Evolutionary conservation across 495 filamentous ascomycete species (phyloP).

Genomic region (Talaromyces proteolyticus): DNA sequence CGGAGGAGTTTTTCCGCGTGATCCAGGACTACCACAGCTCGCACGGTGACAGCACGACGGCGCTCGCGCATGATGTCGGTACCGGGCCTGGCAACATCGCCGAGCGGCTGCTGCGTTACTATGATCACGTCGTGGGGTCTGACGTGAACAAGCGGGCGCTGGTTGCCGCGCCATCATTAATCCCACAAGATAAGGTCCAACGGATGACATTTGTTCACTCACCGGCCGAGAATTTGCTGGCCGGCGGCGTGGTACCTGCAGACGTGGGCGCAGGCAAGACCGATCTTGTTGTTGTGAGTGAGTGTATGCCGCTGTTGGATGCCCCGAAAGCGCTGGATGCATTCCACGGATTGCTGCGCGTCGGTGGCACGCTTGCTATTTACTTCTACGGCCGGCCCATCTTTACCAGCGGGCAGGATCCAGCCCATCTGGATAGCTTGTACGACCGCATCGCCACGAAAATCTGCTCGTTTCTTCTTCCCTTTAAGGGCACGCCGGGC

Average conservation of each 20-base stretch:
- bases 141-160: conserved; percentile 15
- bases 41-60: background rate
- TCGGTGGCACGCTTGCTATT: conserved; percentile 20
- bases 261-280: background rate
- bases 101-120: conserved; percentile 11
- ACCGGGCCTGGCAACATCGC: conserved; percentile 19
- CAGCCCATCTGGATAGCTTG: too few species aligned
- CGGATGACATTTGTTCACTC: background rate
- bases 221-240: background rate
- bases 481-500: conserved; percentile 2
- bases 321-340: conserved; percentile 10
- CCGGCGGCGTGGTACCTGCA: background rate
- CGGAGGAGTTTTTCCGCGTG: conserved; percentile 9
- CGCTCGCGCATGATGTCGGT: conserved; percentile 21
- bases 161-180: conserved; percentile 12
- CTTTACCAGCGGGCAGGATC: conserved; percentile 10
- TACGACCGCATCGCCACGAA: too few species aligned
- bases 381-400: conserved; percentile 25
- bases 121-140: conserved; percentile 16
- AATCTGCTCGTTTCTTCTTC: conserved; percentile 11
- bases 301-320: conserved; percentile 15
- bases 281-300: background rate
- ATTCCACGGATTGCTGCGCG: conserved; percentile 14
- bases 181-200: conserved; percentile 8
- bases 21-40: conserved; percentile 13